Conservation (phyloP, 345 rosid species). For the Camelina hispida region DNA sequence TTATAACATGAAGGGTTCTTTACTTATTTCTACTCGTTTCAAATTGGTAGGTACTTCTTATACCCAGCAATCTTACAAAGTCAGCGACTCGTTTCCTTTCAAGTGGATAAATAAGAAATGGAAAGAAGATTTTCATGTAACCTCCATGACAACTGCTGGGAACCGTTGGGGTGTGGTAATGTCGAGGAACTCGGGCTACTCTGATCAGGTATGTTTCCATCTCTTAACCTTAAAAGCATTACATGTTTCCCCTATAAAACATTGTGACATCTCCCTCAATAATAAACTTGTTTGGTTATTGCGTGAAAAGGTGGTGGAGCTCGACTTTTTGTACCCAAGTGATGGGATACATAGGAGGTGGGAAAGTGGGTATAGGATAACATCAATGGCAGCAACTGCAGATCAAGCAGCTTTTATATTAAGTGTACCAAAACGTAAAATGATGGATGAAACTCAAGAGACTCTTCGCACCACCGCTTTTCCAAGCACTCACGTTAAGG, state of each 20-base stretch:
- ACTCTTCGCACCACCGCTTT: constrained; percentile 90
- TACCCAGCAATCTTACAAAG: constrained; percentile 95
- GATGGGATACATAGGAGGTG: constrained; percentile 95
- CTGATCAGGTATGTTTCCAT: constrained; percentile 65
- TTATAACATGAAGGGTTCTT: neutral
- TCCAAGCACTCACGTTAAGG: constrained; percentile 95
- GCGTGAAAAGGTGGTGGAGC: constrained; percentile 79
- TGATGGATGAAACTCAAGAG: constrained; percentile 90
- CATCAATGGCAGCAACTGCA: constrained; percentile 91
- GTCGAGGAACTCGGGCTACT: constrained; percentile 90
- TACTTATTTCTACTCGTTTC: constrained; percentile 14
- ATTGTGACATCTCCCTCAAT: neutral
- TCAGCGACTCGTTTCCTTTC: constrained; percentile 88
- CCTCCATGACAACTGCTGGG: constrained; percentile 95
- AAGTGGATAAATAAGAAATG: constrained; percentile 98
- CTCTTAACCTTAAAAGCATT: constrained; percentile 3
- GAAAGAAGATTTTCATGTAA: constrained; percentile 94
- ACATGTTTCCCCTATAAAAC: neutral
- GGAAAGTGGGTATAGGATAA: constrained; percentile 87
- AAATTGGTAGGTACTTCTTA: constrained; percentile 65
- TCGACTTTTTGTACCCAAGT: constrained; percentile 96
- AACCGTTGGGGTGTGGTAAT: constrained; percentile 93
- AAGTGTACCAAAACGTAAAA: constrained; percentile 75
- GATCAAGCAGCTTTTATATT: constrained; percentile 97
- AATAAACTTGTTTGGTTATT: constrained; percentile 7